Conservation (phyloP, 129 eudicot species). For the Silybum marianum region DNA sequence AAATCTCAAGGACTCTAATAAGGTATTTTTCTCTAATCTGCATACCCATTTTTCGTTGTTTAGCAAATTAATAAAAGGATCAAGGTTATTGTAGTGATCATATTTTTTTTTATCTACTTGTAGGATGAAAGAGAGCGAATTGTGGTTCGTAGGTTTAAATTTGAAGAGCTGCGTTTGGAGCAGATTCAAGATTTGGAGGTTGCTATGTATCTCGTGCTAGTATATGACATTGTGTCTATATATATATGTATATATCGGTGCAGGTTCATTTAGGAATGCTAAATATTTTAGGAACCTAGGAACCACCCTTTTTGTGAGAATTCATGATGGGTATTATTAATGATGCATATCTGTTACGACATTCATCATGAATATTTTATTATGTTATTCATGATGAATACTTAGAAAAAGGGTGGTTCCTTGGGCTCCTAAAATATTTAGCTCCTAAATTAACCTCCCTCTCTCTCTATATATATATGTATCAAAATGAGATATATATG, state of each 20-base stretch:
- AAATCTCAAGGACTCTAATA: conserved; percentile 86
- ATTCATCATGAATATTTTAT: no score
- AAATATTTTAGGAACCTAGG: no score
- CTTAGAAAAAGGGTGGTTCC: no score
- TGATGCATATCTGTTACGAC: no score
- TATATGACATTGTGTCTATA: neutral
- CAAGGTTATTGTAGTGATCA: conserved; percentile 9
- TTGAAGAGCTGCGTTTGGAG: conserved; percentile 92
- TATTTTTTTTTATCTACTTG: conserved; percentile 18
- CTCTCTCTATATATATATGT: no score
- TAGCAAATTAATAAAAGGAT: neutral
- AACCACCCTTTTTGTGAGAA: no score
- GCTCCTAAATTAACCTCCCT: no score
- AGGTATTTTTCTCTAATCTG: conserved; percentile 46
- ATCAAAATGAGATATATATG: neutral
- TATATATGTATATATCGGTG: no score
- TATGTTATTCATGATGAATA: no score
- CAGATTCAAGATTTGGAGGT: conserved; percentile 99
- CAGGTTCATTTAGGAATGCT: no score
- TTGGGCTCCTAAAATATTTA: no score
- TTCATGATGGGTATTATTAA: no score
- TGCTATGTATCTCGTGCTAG: conserved; percentile 5
- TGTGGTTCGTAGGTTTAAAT: conserved; percentile 88
- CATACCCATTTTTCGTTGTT: neutral
- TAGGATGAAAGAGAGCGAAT: conserved; percentile 98